Percentiles rank a stretch among this genome's conserved stretches.
Evolutionary conservation across 306 rosid genomes (phyloP).

Genomic region (Trifolium fragiferum): DNA sequence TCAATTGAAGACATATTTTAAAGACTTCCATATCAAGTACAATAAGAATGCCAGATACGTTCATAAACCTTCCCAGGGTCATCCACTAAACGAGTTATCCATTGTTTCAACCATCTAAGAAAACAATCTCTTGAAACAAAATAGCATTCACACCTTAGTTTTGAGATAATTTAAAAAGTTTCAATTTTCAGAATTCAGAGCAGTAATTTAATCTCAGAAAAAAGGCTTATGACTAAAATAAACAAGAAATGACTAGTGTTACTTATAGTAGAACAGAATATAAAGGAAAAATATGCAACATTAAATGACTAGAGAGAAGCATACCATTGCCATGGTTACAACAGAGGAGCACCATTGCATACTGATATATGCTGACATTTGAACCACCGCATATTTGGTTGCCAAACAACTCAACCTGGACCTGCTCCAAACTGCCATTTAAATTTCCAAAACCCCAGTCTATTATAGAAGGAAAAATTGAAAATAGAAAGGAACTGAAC

Average conservation of each 20-base stretch:
- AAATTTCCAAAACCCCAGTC: slow-evolving; percentile 80
- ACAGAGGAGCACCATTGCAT: slow-evolving; percentile 74
- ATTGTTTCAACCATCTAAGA: slow-evolving; percentile 28
- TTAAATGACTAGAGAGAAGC: slow-evolving; percentile 37
- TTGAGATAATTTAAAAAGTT: slow-evolving; percentile 4
- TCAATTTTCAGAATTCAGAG: slow-evolving; percentile 22
- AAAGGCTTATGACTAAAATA: slow-evolving; percentile 17
- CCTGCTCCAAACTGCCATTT: slow-evolving; percentile 99
- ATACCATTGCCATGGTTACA: slow-evolving; percentile 63
- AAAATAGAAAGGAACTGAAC: slow-evolving; percentile 31
- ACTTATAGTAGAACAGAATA: slow-evolving; percentile 28
- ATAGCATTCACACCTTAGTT: slow-evolving; percentile 29
- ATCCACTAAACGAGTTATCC: not conserved
- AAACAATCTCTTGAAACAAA: slow-evolving; percentile 28
- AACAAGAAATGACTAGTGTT: slow-evolving; percentile 15
- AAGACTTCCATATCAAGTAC: slow-evolving; percentile 14
- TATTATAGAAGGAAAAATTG: slow-evolving; percentile 54
- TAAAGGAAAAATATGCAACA: slow-evolving; percentile 12
- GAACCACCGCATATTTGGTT: slow-evolving; percentile 79
- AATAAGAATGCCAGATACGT: slow-evolving; percentile 9
- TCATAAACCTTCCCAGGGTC: slow-evolving; percentile 20
- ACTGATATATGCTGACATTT: slow-evolving; percentile 82
- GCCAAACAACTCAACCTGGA: slow-evolving; percentile 88
- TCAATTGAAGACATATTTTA: not conserved
- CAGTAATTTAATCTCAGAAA: slow-evolving; percentile 26